A percentile compares a stretch with the other conserved stretches of the same genome.
Evolutionary conservation across 345 rosid species (phyloP).

Genomic region (Eucalyptus victrix): DNA sequence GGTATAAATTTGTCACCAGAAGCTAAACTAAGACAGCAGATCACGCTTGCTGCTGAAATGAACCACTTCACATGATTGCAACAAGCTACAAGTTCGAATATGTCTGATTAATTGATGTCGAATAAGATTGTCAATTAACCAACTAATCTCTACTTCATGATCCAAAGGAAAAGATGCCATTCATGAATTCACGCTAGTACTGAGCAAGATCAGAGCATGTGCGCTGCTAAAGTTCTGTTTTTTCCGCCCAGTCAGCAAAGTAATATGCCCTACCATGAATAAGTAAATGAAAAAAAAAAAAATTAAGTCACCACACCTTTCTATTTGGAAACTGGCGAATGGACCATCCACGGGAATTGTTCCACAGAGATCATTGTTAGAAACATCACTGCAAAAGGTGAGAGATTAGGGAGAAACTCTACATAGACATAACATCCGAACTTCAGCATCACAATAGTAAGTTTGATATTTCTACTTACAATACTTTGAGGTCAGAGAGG

Average conservation of each 20-base stretch:
- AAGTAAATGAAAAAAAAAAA: background rate
- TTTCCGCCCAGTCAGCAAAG: background rate
- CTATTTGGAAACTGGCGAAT: conserved; percentile 38
- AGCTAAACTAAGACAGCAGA: background rate
- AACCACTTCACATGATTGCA: background rate
- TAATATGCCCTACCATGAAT: background rate
- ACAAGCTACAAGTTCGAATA: background rate
- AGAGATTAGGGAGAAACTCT: background rate
- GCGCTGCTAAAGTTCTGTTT: background rate
- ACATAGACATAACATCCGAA: background rate
- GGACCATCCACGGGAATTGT: conserved; percentile 74
- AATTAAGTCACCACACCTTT: conserved; percentile 21
- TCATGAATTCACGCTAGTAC: background rate
- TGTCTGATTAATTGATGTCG: background rate
- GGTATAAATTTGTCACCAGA: background rate
- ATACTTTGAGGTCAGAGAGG: conserved; percentile 41
- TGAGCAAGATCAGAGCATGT: background rate
- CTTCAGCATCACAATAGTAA: background rate
- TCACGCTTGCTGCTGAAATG: background rate
- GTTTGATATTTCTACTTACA: conserved; percentile 24
- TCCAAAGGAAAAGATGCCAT: background rate
- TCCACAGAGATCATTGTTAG: conserved; percentile 59
- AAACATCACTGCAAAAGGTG: conserved; percentile 34
- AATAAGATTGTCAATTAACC: background rate
- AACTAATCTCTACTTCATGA: background rate